Evolutionary conservation across 2,329 filamentous ascomycete species (phyloP).

Genomic region (Sclerotinia minor): DNA sequence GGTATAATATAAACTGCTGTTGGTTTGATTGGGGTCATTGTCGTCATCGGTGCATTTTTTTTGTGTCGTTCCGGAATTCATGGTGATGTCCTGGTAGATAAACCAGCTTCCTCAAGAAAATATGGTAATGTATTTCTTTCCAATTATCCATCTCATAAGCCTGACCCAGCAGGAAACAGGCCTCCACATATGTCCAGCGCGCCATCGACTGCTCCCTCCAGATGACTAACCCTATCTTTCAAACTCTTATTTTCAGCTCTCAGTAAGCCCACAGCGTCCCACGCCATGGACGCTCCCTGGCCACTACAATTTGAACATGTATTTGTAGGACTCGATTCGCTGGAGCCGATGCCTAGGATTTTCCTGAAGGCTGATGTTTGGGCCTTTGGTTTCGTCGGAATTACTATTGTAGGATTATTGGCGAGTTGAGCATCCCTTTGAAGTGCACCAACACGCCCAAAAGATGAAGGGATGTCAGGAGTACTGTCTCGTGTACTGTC

Average conservation of each 20-base stretch:
- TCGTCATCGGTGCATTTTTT: conserved; percentile 14
- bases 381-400: conserved; percentile 37
- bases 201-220: conserved; percentile 61
- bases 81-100: conserved; percentile 2
- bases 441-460: conserved; percentile 16
- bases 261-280: conserved; percentile 63
- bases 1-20: conserved; percentile 16
- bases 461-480: background rate
- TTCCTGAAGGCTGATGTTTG: conserved; percentile 52
- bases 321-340: conserved; percentile 31
- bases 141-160: conserved; percentile 1
- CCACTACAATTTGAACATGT: conserved; percentile 59
- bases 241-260: conserved; percentile 62
- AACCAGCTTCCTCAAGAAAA: background rate
- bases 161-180: conserved; percentile 10
- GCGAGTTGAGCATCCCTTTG: conserved; percentile 7
- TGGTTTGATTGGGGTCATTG: conserved; percentile 8
- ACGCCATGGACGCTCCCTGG: conserved; percentile 59
- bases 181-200: conserved; percentile 48
- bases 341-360: conserved; percentile 43
- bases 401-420: conserved; percentile 26
- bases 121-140: background rate
- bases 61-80: background rate
- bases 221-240: conserved; percentile 58
- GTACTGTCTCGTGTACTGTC: conserved; percentile 23